Evolutionary conservation across 441 rosid species (phyloP), one percentile per base, ranked within the genome.

Genomic region (Gossypium laxum): DNA sequence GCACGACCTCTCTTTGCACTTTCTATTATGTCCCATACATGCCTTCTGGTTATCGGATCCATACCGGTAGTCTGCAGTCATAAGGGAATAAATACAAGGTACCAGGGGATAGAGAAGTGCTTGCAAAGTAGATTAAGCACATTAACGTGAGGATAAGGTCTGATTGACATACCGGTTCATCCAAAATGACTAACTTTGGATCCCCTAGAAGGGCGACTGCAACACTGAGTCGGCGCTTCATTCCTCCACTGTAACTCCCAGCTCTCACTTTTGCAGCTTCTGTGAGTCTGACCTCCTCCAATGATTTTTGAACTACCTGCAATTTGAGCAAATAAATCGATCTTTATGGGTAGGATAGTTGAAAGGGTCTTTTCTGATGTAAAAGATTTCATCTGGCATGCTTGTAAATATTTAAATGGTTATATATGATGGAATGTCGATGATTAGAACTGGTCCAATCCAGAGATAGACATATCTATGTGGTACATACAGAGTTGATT

Each of bases 241-340:
- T 93, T 80, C 98, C 98, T 77, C 97, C 96, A 80, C 98, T 93
- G 77, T 91, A 90, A 77, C 92, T 90, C 69, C 97, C 93, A 66
- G 96, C 84, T 85, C 96, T 90, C 26, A 90, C 78, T 75, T 81
- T 86, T 12, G 85, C 85, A 1, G 89, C 79, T 66, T 85, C 91
- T 4, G 81, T 87, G 45, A 93, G 88, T 75, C 70, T 90, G 73
- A 93, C 95, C 78, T 90, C 86, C 28, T 79, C 90, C 47, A 93
- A 76, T 77, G 87, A 89, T 75, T 87, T 88, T 72, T 86, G 72
- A 41, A 79, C 84, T 75, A 86, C 86, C 98, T 90, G 80, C 69
- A 57, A n/a, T 70, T 70, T 19, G 3, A 65, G 76, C 24, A 54
- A 22, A 69, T 72, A 12, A 18, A 45, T 24, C 55, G 30, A 56